Conservation (phyloP, 1,284 basidiomycete species). For the Pseudozyma pruni region DNA sequence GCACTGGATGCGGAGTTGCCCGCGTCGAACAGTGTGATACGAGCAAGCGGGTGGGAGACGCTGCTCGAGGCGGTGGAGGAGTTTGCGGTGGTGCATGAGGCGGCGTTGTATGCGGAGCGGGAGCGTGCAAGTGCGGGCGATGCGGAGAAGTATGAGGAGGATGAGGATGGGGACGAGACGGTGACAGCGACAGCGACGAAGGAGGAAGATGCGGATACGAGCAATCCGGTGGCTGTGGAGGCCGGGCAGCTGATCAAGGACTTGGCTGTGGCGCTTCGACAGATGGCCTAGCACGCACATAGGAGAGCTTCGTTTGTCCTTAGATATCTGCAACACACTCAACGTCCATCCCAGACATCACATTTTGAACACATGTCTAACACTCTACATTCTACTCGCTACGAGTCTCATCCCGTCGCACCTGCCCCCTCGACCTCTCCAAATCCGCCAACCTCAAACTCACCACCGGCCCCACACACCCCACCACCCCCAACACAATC, state of each 20-base stretch:
- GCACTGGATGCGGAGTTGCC: slow-evolving; percentile 20
- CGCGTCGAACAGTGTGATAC: slow-evolving; percentile 1
- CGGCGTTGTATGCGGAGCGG: slow-evolving; percentile 14
- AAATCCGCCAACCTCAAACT: slow-evolving; percentile 22
- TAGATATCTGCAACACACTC: no score
- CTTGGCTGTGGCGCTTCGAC: slow-evolving; percentile 26
- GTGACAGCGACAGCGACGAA: background rate
- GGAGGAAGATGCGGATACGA: background rate
- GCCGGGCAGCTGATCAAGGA: slow-evolving; percentile 47
- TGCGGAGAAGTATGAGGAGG: slow-evolving; percentile 73
- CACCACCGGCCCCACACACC: slow-evolving; percentile 13
- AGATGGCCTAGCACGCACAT: slow-evolving; percentile 15
- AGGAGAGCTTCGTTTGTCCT: no score
- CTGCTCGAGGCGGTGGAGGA: slow-evolving; percentile 45
- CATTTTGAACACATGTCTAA: no score
- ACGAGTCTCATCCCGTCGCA: no score
- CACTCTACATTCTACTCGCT: no score
- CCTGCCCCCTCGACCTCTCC: no score
- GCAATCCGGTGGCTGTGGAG: slow-evolving; percentile 21
- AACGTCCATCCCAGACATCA: no score
- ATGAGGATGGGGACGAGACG: slow-evolving; percentile 1
- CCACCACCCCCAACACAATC: slow-evolving; percentile 28
- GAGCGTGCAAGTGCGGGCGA: slow-evolving; percentile 69
- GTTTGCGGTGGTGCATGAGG: slow-evolving; percentile 40
- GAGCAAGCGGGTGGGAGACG: slow-evolving; percentile 16